Conservation (phyloP, 805 yeast genomes). For the Maudiozyma pseudohumilis region DNA sequence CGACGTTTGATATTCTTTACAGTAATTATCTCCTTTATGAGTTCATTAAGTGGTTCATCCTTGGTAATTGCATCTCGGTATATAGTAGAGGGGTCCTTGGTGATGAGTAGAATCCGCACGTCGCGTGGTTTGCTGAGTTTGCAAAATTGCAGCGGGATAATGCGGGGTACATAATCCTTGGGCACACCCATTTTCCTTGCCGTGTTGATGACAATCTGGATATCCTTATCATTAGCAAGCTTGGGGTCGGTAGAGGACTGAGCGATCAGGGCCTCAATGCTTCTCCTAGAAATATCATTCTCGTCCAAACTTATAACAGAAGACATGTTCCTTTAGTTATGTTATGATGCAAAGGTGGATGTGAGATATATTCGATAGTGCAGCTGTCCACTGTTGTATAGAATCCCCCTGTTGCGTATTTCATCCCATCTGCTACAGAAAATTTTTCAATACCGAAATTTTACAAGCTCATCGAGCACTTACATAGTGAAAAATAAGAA, state of each 20-base stretch:
- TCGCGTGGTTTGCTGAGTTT: conserved; percentile 41
- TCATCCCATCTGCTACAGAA: too few relatives aligned
- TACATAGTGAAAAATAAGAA: background rate
- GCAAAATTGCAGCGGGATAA: conserved; percentile 44
- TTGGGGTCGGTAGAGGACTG: conserved; percentile 27
- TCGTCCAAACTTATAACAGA: conserved; percentile 6
- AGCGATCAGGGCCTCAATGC: conserved; percentile 17
- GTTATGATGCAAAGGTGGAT: too few relatives aligned
- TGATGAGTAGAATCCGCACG: conserved; percentile 47
- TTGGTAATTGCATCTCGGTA: conserved; percentile 42
- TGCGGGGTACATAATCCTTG: conserved; percentile 45
- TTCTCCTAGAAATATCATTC: conserved; percentile 12
- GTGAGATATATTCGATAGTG: too few relatives aligned
- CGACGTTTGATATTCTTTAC: conserved; percentile 45
- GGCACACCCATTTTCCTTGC: conserved; percentile 31
- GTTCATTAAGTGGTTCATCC: conserved; percentile 48
- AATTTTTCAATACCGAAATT: too few relatives aligned
- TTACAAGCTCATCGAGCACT: too few relatives aligned
- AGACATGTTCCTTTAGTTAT: background rate
- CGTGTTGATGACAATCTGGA: conserved; percentile 39
- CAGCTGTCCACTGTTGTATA: background rate
- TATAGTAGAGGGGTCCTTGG: conserved; percentile 61
- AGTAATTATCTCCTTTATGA: conserved; percentile 52
- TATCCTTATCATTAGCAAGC: conserved; percentile 19
- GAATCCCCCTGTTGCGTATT: background rate